phyloP scores from a whole-genome alignment of 768 basidiomycete species.

The Lactarius sp. region DNA sequence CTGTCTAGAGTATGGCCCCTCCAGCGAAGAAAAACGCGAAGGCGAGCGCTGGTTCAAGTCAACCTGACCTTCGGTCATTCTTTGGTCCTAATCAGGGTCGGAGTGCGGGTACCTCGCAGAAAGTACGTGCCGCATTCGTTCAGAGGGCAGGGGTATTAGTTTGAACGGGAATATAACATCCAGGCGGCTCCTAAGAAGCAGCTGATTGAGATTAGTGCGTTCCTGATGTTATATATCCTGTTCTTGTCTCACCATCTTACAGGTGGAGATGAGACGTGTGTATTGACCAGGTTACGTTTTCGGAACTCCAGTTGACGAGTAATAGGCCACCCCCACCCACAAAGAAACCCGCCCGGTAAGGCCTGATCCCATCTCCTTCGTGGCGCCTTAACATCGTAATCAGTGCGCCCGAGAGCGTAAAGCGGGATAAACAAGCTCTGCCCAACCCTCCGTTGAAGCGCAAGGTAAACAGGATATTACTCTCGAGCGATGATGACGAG shows the following conservation, averaged over 20 bases:
- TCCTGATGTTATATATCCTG: neutral
- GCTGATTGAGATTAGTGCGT: conserved; percentile 16
- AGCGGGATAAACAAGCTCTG: neutral
- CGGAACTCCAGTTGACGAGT: neutral
- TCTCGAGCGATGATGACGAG: conserved; percentile 23
- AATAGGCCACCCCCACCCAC: neutral
- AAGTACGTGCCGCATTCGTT: neutral
- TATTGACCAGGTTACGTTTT: neutral
- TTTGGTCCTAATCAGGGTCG: conserved; percentile 10
- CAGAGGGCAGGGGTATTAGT: neutral
- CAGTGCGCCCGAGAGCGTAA: conserved; percentile 6
- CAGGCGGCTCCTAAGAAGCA: conserved; percentile 2
- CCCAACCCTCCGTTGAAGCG: conserved; percentile 26
- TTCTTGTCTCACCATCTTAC: neutral
- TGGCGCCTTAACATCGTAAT: neutral
- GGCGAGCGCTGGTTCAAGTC: conserved; percentile 1
- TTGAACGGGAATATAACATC: neutral
- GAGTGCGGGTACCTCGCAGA: neutral
- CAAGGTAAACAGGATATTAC: conserved; percentile 1
- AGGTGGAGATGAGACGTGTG: conserved; percentile 21
- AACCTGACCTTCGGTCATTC: conserved; percentile 15
- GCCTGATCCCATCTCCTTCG: neutral
- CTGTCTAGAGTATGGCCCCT: conserved; percentile 7
- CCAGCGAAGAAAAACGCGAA: conserved; percentile 8
- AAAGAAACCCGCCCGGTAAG: conserved; percentile 1